Conservation (phyloP, 23 red algal genomes). For the Gracilaria gracilis region DNA sequence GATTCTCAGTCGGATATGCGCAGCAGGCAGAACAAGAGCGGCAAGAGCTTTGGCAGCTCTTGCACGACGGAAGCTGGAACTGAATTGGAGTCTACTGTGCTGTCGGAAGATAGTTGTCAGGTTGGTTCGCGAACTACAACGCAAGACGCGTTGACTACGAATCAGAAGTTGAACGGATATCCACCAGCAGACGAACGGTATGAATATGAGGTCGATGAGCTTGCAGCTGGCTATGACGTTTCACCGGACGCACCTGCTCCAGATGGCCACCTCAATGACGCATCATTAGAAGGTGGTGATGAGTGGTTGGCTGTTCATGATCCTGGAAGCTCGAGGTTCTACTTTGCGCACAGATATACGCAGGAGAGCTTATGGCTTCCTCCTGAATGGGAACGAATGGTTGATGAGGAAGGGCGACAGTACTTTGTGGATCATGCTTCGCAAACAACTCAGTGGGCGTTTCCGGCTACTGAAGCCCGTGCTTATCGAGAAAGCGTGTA, state of each 20-base stretch:
- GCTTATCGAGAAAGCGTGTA: slow-evolving; percentile 60
- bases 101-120: slow-evolving; percentile 55
- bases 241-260: background rate
- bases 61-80: slow-evolving; percentile 41
- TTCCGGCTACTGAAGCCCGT: slow-evolving; percentile 50
- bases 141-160: slow-evolving; percentile 38
- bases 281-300: slow-evolving; percentile 9
- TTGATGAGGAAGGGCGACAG: slow-evolving; percentile 46
- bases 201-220: slow-evolving; percentile 31
- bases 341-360: slow-evolving; percentile 56
- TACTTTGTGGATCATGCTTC: slow-evolving; percentile 67
- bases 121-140: slow-evolving; percentile 41
- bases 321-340: slow-evolving; percentile 8
- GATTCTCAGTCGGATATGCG: background rate
- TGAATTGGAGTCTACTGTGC: slow-evolving; percentile 29
- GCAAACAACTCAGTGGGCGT: slow-evolving; percentile 54
- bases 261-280: background rate
- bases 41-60: slow-evolving; percentile 59
- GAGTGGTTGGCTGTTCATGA: slow-evolving; percentile 55
- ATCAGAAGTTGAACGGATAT: slow-evolving; percentile 1
- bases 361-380: slow-evolving; percentile 72
- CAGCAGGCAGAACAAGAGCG: slow-evolving; percentile 47
- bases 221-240: background rate
- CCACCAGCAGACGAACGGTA: slow-evolving; percentile 28
- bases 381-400: slow-evolving; percentile 56